Conservation (phyloP, 176 grass and related monocot species). For the Oryza australiensis region DNA sequence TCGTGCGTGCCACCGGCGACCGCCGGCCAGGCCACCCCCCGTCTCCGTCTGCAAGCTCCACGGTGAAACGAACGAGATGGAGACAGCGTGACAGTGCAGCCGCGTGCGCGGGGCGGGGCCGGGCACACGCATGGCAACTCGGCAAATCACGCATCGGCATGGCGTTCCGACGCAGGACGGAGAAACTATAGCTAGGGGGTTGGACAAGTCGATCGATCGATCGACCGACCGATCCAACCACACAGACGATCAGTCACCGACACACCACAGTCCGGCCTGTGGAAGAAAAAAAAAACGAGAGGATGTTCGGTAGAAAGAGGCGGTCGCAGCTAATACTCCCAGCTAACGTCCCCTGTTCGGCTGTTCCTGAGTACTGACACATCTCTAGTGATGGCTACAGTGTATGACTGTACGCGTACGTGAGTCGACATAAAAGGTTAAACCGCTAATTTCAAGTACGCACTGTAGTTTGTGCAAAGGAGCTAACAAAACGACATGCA, state of each 20-base stretch:
- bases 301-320: conserved; percentile 15
- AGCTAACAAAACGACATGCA: background rate
- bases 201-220: background rate
- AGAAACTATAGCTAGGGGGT: background rate
- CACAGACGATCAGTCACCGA: conserved; percentile 31
- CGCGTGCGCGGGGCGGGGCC: background rate
- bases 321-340: conserved; percentile 5
- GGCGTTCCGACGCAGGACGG: background rate
- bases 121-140: background rate
- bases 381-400: background rate
- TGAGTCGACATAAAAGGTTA: background rate
- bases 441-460: background rate
- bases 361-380: background rate
- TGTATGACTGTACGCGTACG: background rate
- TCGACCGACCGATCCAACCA: background rate
- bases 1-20: conserved; percentile 12
- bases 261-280: background rate
- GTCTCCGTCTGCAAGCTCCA: background rate
- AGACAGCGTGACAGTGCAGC: background rate
- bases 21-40: background rate
- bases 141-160: background rate
- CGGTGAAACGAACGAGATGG: background rate
- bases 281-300: background rate
- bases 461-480: background rate
- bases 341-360: background rate